These are phyloP conservation scores for Crinitomyces ghanaensis DNA, from an alignment of 805 yeast genomes.

Conservation along the genomic window DNA sequence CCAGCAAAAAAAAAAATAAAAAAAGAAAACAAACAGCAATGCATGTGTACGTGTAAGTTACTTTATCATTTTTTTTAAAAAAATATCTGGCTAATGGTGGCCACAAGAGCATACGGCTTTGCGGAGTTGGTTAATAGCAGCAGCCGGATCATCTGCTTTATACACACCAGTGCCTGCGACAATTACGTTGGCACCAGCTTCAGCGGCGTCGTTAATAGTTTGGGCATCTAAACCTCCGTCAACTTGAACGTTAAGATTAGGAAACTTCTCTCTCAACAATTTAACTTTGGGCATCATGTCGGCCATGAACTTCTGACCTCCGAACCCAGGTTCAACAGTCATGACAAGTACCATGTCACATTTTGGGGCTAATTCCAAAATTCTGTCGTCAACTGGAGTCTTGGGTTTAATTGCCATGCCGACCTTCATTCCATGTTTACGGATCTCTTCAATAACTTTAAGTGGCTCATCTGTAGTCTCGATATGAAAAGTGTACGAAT, in stretches of 20 bases:
- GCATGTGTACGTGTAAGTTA: no score
- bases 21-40: no score
- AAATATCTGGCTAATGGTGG: no score
- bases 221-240: slow-evolving; percentile 92
- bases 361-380: slow-evolving; percentile 60
- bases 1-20: no score
- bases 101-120: no score
- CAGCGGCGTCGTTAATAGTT: slow-evolving; percentile 80
- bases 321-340: slow-evolving; percentile 99
- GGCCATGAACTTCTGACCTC: slow-evolving; percentile 93
- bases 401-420: slow-evolving; percentile 93
- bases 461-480: slow-evolving; percentile 57
- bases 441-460: slow-evolving; percentile 67
- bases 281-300: slow-evolving; percentile 95
- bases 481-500: slow-evolving; percentile 90
- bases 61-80: no score
- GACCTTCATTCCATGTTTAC: slow-evolving; percentile 73
- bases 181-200: slow-evolving; percentile 95
- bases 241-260: slow-evolving; percentile 79
- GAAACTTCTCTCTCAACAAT: slow-evolving; percentile 57
- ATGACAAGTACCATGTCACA: slow-evolving; percentile 92
- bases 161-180: slow-evolving; percentile 96
- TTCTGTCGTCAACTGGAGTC: slow-evolving; percentile 75
- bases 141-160: slow-evolving; percentile 61
- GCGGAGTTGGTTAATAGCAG: slow-evolving; percentile 8